A percentile compares a stretch with the other conserved stretches of the same genome.
Evolutionary conservation across 1,139 yeast species (phyloP).

Genomic region (Zygoascus meyerae): DNA sequence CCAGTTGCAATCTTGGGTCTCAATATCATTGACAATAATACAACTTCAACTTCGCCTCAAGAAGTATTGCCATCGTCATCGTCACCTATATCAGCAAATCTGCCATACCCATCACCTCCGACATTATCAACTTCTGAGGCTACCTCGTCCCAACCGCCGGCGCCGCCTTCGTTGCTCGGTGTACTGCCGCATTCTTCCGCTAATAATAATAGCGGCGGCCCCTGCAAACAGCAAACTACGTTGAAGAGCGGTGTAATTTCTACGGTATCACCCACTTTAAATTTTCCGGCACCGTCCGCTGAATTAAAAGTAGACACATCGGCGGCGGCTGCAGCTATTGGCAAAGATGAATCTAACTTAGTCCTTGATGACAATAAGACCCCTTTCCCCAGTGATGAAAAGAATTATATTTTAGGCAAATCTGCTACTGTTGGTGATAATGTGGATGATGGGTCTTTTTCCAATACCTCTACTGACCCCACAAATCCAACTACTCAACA

Average conservation of each 20-base stretch:
- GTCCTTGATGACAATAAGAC: background rate
- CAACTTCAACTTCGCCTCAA: background rate
- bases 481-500: no score
- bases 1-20: constrained; percentile 43
- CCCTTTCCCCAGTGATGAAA: background rate
- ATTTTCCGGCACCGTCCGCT: no score
- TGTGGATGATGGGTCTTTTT: no score
- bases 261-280: background rate
- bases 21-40: background rate
- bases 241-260: background rate
- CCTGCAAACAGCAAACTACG: background rate
- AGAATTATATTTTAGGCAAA: background rate
- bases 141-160: background rate
- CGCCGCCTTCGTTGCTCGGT: background rate
- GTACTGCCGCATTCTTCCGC: background rate
- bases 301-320: no score
- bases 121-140: background rate
- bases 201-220: background rate
- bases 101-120: background rate
- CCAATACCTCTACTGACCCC: no score
- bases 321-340: no score
- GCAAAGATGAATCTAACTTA: no score
- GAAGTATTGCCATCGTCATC: background rate
- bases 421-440: background rate
- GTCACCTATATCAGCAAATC: background rate